Conservation (phyloP, 176 grass and related monocot genomes). For the Oryza coarctata region DNA sequence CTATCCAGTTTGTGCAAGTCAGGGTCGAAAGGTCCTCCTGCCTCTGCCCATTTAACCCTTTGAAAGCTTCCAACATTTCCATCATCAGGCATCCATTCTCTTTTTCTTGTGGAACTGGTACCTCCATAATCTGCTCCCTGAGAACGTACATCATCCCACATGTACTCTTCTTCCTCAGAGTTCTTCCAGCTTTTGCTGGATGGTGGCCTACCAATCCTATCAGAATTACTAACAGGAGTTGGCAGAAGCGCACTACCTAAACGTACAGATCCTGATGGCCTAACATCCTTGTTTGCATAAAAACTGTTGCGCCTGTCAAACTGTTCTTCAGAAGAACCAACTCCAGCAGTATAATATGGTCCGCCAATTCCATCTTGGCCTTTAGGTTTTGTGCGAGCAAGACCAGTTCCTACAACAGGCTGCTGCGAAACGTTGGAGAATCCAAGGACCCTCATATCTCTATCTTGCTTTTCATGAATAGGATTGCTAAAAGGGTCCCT, state of each 20-base stretch:
- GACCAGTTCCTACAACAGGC: constrained; percentile 40
- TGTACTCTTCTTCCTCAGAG: constrained; percentile 94
- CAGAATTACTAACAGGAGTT: constrained; percentile 44
- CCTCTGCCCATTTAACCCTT: constrained; percentile 50
- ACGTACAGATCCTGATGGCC: constrained; percentile 42
- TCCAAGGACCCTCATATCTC: constrained; percentile 43
- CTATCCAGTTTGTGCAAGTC: constrained; percentile 41
- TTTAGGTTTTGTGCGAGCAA: constrained; percentile 48
- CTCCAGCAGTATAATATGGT: constrained; percentile 36
- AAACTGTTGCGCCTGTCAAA: constrained; percentile 43
- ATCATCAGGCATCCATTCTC: constrained; percentile 55
- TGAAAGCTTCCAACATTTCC: constrained; percentile 47
- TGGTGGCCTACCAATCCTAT: constrained; percentile 51
- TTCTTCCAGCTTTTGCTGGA: constrained; percentile 87
- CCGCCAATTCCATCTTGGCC: constrained; percentile 47
- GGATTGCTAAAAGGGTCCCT: constrained; percentile 43
- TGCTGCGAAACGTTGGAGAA: constrained; percentile 51
- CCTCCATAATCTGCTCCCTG: constrained; percentile 43
- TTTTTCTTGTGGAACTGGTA: constrained; percentile 49
- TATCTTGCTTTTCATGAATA: constrained; percentile 56
- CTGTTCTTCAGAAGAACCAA: constrained; percentile 44
- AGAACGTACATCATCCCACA: constrained; percentile 79
- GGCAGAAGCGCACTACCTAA: constrained; percentile 45
- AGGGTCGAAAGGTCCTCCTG: constrained; percentile 31
- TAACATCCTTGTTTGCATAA: constrained; percentile 46